phyloP scores from a whole-genome alignment of 176 grass and related monocot genomes.

The Lolium rigidum region DNA sequence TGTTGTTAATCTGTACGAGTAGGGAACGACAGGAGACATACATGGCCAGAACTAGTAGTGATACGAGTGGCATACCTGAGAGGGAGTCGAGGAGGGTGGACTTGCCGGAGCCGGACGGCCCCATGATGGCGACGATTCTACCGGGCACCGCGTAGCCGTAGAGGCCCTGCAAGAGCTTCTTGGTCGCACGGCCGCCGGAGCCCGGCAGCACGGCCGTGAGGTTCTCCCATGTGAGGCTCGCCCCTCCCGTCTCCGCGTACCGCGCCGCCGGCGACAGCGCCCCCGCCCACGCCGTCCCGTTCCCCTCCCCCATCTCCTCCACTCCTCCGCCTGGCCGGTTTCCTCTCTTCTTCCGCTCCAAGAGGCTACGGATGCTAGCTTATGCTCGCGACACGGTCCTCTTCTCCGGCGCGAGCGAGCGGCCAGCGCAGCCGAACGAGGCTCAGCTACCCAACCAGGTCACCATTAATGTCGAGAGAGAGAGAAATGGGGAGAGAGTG shows the following conservation, averaged over 20 bases:
- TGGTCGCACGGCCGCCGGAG: constrained; percentile 58
- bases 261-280: constrained; percentile 53
- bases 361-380: not conserved
- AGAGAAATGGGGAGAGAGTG: not conserved
- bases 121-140: constrained; percentile 92
- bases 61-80: constrained; percentile 42
- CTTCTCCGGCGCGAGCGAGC: not conserved
- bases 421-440: constrained; percentile 32
- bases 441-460: constrained; percentile 31
- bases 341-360: not conserved
- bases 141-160: constrained; percentile 90
- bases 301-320: constrained; percentile 26
- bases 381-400: not conserved
- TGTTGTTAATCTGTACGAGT: not conserved
- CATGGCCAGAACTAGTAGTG: not conserved
- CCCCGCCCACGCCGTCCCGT: constrained; percentile 40
- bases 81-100: constrained; percentile 97
- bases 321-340: not conserved
- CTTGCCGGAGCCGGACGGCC: constrained; percentile 95
- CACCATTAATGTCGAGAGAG: constrained; percentile 49
- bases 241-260: constrained; percentile 47
- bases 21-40: not conserved
- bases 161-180: constrained; percentile 80
- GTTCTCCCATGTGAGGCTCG: constrained; percentile 97
- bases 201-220: constrained; percentile 84